Evolutionary conservation across 345 rosid genomes (phyloP).

Genomic region (Turnera subulata): DNA sequence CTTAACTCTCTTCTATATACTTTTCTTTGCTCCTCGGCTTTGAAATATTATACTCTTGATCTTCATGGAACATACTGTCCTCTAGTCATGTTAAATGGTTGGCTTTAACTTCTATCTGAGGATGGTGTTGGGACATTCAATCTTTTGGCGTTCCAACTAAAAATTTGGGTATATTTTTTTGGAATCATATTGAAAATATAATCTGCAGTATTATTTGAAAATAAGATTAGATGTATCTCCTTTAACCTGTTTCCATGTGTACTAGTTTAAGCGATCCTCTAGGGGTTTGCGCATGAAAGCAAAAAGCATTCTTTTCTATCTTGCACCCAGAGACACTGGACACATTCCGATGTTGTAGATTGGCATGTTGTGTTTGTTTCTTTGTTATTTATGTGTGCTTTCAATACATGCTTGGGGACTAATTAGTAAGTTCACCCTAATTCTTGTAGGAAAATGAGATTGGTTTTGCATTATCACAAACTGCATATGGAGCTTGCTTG

Average conservation of each 20-base stretch:
- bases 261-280: neutral
- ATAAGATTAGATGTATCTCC: neutral
- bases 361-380: neutral
- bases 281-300: neutral
- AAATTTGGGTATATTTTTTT: neutral
- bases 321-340: too few species aligned
- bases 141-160: neutral
- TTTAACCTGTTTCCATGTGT: neutral
- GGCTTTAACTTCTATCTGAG: neutral
- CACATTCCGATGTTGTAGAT: too few species aligned
- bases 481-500: constrained; percentile 73
- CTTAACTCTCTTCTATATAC: too few species aligned
- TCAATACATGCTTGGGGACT: neutral
- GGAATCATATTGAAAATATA: neutral
- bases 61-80: too few species aligned
- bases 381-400: neutral
- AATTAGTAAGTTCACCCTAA: neutral
- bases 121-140: neutral
- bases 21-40: too few species aligned
- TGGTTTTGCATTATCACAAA: constrained; percentile 69
- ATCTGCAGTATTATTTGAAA: neutral
- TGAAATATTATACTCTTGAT: too few species aligned
- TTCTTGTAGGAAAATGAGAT: constrained; percentile 59
- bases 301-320: too few species aligned
- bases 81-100: too few species aligned